Conservation (phyloP, 345 rosid genomes). For the Citrus inodora region DNA sequence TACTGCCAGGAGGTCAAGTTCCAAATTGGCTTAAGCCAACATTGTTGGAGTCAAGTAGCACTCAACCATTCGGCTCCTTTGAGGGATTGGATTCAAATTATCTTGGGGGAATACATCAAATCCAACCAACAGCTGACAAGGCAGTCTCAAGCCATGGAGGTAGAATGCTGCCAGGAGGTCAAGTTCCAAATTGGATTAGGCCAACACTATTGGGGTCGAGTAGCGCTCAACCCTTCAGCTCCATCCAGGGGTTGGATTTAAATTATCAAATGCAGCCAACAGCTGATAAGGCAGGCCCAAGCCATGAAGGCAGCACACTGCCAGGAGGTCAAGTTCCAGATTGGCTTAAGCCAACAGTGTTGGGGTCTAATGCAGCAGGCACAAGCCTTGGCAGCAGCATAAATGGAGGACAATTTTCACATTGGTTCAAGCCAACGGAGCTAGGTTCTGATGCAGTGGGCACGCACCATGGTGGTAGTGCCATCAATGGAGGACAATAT, state of each 20-base stretch:
- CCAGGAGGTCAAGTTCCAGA: neutral
- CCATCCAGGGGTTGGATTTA: neutral
- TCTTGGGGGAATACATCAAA: conserved; percentile 2
- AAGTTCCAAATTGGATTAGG: conserved; percentile 4
- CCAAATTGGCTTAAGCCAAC: conserved; percentile 1
- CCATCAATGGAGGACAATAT: neutral
- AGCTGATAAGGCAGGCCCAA: neutral
- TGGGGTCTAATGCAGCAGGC: neutral
- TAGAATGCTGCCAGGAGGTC: neutral
- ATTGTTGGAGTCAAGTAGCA: neutral
- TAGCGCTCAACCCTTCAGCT: neutral
- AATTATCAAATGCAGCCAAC: neutral
- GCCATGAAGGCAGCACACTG: neutral
- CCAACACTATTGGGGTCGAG: neutral
- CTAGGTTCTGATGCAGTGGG: neutral
- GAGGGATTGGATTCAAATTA: neutral
- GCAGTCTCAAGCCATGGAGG: neutral
- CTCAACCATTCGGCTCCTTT: neutral
- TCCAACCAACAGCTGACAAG: neutral
- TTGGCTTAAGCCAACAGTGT: neutral
- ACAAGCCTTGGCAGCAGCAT: neutral
- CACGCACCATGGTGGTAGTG: neutral
- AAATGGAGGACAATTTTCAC: neutral
- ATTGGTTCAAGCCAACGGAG: conserved; percentile 5
- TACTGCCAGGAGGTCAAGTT: neutral